Evolutionary conservation across 768 basidiomycete genomes (phyloP), one percentile per base, ranked within the genome.

Genomic region (Termitomyces sp.): DNA sequence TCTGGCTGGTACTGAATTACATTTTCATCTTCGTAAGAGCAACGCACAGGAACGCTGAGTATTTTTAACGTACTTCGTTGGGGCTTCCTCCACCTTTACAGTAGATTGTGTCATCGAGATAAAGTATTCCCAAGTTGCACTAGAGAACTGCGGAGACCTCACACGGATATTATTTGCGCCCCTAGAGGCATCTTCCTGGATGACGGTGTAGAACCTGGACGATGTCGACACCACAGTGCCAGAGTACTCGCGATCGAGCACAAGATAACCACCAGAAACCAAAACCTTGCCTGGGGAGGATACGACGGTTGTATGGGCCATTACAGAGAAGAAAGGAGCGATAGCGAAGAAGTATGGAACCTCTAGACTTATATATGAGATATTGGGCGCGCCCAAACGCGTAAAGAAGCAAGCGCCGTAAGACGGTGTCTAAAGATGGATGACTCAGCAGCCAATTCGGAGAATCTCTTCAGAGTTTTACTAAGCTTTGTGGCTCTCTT

Each of bases 281-380:
- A 99, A 82, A 53, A 97, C 95, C 74, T 99, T 99, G 62, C 96
- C 96, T 10, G 96, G 92, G 1, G 95, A 84, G 36, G 95, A 98
- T 61, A 97, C 83, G 54, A 89, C 81, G 33, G 90, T 93, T 50
- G 82, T 70, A 66, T 67, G 68, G 63, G 75, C 62, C 81, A 83
- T 85, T 58, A 56, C 63, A 60, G 53, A 55, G 57, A 57, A 53
- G 53, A 52, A 54, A 57, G 57, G 61, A 36, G 50, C 52, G 33
- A 49, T 41, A 36, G 8, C 10, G 55, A 50, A 33, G 28, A 20
- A 60, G 47, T 50, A 32, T 58, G 47, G 28, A 38, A 33, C 53
- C 26, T 46, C 32, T 32, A 32, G 41, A 51, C 20, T 48, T 64
- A 57, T 61, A 61, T 64, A 64, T 18, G 35, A 36, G 50, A 50